phyloP scores from a whole-genome alignment of 108 stramenopile genomes.

The Craspedostauros australis region DNA sequence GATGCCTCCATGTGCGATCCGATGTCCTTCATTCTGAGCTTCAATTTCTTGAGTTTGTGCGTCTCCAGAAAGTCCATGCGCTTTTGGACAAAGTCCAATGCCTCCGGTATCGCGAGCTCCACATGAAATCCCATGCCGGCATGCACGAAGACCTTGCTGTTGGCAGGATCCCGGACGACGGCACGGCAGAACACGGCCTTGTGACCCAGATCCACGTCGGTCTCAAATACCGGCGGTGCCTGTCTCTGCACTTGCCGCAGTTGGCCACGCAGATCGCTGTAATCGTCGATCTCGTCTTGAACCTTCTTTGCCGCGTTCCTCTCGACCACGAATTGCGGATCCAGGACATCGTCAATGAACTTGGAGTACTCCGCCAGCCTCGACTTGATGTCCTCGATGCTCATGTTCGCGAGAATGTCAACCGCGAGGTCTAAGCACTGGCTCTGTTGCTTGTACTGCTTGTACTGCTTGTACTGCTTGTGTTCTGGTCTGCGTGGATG shows the following conservation, averaged over 20 bases:
- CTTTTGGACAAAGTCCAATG: conserved; percentile 38
- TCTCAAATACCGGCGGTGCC: neutral
- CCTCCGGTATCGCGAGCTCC: conserved; percentile 56
- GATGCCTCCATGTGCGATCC: conserved; percentile 14
- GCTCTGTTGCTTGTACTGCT: too few relatives aligned
- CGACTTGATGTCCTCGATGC: neutral
- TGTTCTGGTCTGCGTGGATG: too few relatives aligned
- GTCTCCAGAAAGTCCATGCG: conserved; percentile 36
- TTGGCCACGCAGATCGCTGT: neutral
- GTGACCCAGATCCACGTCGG: conserved; percentile 45
- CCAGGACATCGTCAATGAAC: conserved; percentile 6
- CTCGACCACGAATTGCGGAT: conserved; percentile 6
- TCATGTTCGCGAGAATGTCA: conserved; percentile 1
- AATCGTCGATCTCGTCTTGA: conserved; percentile 2
- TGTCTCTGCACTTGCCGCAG: neutral
- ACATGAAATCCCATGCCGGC: conserved; percentile 74
- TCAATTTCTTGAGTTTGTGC: conserved; percentile 21
- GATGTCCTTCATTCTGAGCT: conserved; percentile 25
- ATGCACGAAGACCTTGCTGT: conserved; percentile 36
- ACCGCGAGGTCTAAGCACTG: too few relatives aligned
- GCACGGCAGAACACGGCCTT: conserved; percentile 52
- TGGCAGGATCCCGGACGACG: conserved; percentile 25
- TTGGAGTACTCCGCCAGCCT: conserved; percentile 19
- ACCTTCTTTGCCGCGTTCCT: neutral
- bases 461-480: too few relatives aligned